Evolutionary conservation across 148 eudicot genomes (phyloP), one percentile per base, ranked within the genome.

Genomic region (Silene conica): DNA sequence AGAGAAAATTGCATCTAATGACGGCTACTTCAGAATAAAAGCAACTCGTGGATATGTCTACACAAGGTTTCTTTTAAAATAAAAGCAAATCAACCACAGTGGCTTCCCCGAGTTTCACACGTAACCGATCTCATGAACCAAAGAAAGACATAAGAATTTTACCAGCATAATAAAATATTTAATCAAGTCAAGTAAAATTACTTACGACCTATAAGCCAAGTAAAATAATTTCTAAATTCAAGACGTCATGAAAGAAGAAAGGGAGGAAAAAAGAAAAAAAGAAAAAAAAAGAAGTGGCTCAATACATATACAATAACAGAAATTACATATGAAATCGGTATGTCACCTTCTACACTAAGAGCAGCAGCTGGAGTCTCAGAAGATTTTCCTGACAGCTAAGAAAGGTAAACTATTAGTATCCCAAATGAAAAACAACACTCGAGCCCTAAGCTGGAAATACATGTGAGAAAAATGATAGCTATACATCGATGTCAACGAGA

Each of bases 311-410:
- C 46, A 34, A 58, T 14, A 71, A 55, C 69, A 46, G 38, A 13
- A 76, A 22, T 64, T 71, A 50, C 46, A 65, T 19, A 72, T 0
- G 10, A 54, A 46, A 58, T 75, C 67, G 67, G 70, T 18, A 80
- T 18, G 78, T 85, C 81, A 95, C 99, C 99, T 95, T 95, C 92
- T 80, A 90, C 96, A 73, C 82, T 92, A 75, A 74, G 81, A 70
- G 88, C 82, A 80, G 92, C 85, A 52, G 81, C 83, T 75, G 87
- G 74, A 31, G 87, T 66, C 15, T 79, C 82, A 38, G 83, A 63
- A 69, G 87, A 83, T 87, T 78, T 88, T 76, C 83, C 94, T 74
- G 97, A 85, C 82, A 95, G 77, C 97, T 95, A 90, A 77, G 79
- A 82, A 71, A 66, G 65, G 67, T 84, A 31, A 21, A 81, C 75